These are phyloP conservation scores for Flaveria sonorensis DNA, from an alignment of 129 eudicot genomes.

Conservation along the genomic window DNA sequence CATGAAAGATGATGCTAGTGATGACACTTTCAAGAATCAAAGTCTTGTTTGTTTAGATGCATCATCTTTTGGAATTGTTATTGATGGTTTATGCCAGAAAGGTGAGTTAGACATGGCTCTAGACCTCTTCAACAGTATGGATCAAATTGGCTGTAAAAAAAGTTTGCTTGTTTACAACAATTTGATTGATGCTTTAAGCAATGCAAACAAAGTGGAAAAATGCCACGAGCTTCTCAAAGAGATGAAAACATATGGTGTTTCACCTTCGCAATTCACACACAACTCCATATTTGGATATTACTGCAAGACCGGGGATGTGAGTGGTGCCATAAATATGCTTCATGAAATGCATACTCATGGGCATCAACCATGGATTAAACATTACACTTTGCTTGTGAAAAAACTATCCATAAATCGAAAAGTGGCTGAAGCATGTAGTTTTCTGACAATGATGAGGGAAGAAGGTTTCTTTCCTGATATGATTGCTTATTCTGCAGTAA, in stretches of 20 bases:
- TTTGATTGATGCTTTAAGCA: slow-evolving; percentile 59
- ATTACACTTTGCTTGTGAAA: slow-evolving; percentile 69
- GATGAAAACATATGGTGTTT: slow-evolving; percentile 57
- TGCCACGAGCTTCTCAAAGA: slow-evolving; percentile 64
- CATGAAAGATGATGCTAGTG: slow-evolving; percentile 34
- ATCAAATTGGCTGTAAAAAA: slow-evolving; percentile 44
- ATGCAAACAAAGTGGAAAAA: slow-evolving; percentile 55
- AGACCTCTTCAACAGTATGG: slow-evolving; percentile 61
- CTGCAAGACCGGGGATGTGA: slow-evolving; percentile 65
- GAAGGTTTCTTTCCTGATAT: slow-evolving; percentile 70
- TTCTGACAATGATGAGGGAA: slow-evolving; percentile 57
- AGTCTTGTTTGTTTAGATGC: slow-evolving; percentile 41
- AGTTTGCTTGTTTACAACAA: slow-evolving; percentile 67
- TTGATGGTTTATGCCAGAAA: slow-evolving; percentile 56
- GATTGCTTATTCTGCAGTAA: slow-evolving; percentile 67
- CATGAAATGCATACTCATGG: slow-evolving; percentile 68
- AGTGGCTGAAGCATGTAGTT: slow-evolving; percentile 58
- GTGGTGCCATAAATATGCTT: slow-evolving; percentile 53
- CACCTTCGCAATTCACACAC: slow-evolving; percentile 79
- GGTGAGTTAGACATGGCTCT: slow-evolving; percentile 61
- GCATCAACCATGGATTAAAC: slow-evolving; percentile 89
- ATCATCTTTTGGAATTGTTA: slow-evolving; percentile 57
- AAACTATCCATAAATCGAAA: slow-evolving; percentile 53
- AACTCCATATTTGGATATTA: slow-evolving; percentile 74
- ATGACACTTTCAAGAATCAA: slow-evolving; percentile 17